Base-by-base conservation (phyloP, 2,329 filamentous ascomycete genomes). In the Apiospora rasikravindrae region DNA sequence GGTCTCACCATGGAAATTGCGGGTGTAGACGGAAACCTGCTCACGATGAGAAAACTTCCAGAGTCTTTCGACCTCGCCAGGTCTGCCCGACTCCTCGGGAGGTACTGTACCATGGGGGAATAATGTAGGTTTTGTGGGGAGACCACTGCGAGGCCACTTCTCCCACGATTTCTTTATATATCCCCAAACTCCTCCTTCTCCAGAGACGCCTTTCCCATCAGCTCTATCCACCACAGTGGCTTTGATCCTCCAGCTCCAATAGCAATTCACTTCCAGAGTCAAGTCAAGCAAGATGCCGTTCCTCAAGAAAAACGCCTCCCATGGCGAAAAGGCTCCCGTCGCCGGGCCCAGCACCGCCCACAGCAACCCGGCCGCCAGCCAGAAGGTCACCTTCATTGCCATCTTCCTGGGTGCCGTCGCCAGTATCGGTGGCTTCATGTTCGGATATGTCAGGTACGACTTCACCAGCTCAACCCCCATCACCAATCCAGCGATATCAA, bases 401-500 rank as follows among this genome's bases (percentile, higher is more conserved):
- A 79, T 83, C 75, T 81, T 87, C 71, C 81, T 89, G 44, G 88
- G 87, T 44, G 76, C 82, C 4, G 83, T 88, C 49, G 87, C 87
- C 73, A 88, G 86, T 73, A 84, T 89, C 71, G 87, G 88, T 75
- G 85, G 88, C 70, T 86, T 90, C 82, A 87, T 89, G 77, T 89
- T 89, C 73, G 88, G 88, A 8, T 88, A 89, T 81, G 81, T 86
- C 78, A 85, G 86, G 87, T 88, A 82, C 71, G 40, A 33, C n/a
- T 13, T 64, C 33, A 37, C 57, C 57, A 40, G 22, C 22, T 64
- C 22, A 40, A 13, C 10, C 57, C 33, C 5, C 16, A 22, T 5
- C 53, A 10, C 11, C 53, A 2, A 10, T 8, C 57, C 13, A 64
- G 19, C 8, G 4, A 33, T 1, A 16, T 67, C 47, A 45, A 49